Evolutionary conservation across 768 basidiomycete genomes (phyloP).

Genomic region (Agaricus sinodeliciosus): DNA sequence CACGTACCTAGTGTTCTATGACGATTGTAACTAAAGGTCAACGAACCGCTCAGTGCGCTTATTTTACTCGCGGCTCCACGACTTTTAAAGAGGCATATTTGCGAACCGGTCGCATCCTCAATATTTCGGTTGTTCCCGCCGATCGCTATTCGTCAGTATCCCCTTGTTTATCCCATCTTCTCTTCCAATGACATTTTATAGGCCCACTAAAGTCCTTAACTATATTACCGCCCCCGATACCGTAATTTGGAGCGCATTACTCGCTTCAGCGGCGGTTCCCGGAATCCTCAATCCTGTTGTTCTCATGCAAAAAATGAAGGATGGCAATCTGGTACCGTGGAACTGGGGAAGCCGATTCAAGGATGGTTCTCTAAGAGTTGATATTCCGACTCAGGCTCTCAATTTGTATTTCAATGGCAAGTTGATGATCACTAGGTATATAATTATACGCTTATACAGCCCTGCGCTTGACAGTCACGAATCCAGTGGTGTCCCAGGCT

Average conservation of each 20-base stretch:
- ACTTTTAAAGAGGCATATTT: conserved; percentile 95
- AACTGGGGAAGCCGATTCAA: conserved; percentile 94
- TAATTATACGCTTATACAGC: conserved; percentile 2
- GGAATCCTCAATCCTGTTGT: conserved; percentile 95
- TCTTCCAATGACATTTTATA: conserved; percentile 21
- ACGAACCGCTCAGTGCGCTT: conserved; percentile 49
- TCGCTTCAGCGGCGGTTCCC: conserved; percentile 92
- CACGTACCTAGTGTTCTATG: conserved; percentile 20
- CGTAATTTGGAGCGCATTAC: conserved; percentile 70
- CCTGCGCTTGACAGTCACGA: conserved; percentile 51
- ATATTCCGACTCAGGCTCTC: conserved; percentile 86
- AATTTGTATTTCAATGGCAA: conserved; percentile 86
- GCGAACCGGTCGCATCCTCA: conserved; percentile 87
- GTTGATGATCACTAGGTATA: not conserved
- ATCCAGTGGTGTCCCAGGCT: conserved; percentile 91
- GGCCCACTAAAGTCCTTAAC: conserved; percentile 93
- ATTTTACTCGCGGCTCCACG: conserved; percentile 89
- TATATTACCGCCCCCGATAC: conserved; percentile 95
- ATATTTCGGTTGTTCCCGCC: conserved; percentile 88
- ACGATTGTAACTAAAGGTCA: not conserved
- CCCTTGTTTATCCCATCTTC: conserved; percentile 13
- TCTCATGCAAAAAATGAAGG: conserved; percentile 83
- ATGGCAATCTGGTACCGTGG: conserved; percentile 81
- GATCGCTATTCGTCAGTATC: conserved; percentile 71
- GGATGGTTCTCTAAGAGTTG: conserved; percentile 89